Percentiles rank a stretch among this genome's conserved stretches.
phyloP scores from a whole-genome alignment of 768 basidiomycete genomes.

The Galerina marginata region DNA sequence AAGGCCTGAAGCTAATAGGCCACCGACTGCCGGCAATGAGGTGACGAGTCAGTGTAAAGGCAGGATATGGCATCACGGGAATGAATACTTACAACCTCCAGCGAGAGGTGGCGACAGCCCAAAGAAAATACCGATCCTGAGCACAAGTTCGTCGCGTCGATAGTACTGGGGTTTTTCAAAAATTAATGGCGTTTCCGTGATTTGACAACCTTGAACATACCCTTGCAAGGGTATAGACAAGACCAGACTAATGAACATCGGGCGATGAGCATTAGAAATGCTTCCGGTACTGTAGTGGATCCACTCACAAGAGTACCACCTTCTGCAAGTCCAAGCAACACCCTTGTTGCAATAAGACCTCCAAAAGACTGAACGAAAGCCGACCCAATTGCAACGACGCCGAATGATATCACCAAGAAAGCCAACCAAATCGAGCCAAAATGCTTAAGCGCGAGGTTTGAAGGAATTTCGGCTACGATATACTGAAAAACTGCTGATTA shows the following conservation, averaged over 20 bases:
- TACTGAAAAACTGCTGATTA: constrained; percentile 29
- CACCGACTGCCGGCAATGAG: constrained; percentile 32
- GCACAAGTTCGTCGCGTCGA: constrained; percentile 37
- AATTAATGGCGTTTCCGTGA: neutral
- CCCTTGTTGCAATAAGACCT: constrained; percentile 40
- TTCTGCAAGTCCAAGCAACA: constrained; percentile 47
- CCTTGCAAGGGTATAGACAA: constrained; percentile 43
- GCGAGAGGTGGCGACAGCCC: constrained; percentile 39
- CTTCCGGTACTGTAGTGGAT: neutral
- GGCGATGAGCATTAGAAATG: neutral
- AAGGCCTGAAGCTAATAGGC: constrained; percentile 44
- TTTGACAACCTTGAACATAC: constrained; percentile 28
- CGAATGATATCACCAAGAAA: constrained; percentile 42
- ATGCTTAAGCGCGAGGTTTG: constrained; percentile 46
- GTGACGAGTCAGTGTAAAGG: neutral
- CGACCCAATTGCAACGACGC: constrained; percentile 41
- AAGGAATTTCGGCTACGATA: constrained; percentile 44
- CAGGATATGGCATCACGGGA: neutral
- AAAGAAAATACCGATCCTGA: constrained; percentile 41
- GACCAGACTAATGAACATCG: constrained; percentile 34
- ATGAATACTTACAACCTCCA: constrained; percentile 35
- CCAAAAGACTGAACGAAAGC: constrained; percentile 43
- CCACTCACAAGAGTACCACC: constrained; percentile 45
- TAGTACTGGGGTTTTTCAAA: constrained; percentile 31
- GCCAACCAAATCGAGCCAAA: constrained; percentile 46